A percentile compares a stretch with the other conserved stretches of the same genome.
Evolutionary conservation across 371 early-diverging fungal species (phyloP).

Genomic region (Mortierella sp.): DNA sequence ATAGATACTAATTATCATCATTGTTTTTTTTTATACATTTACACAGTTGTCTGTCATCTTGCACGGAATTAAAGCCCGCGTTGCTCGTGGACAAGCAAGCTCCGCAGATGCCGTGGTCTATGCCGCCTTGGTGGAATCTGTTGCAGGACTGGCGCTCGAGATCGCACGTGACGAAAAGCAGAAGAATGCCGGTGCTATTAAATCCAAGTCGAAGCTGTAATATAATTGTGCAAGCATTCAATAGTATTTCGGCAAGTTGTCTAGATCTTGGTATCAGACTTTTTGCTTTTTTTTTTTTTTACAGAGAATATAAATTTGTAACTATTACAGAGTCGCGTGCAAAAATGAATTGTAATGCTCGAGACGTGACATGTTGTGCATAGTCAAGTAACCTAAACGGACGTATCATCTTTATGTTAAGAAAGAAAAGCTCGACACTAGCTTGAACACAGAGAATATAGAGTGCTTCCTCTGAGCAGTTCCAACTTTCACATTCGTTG

Average conservation of each 20-base stretch:
- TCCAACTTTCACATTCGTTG: too few relatives aligned
- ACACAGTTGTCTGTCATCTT: conserved; percentile 78
- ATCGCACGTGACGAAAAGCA: conserved; percentile 25
- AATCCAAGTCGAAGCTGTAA: conserved; percentile 25
- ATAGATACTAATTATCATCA: too few relatives aligned
- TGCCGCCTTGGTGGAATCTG: conserved; percentile 56
- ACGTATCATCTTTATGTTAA: not conserved
- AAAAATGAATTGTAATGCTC: too few relatives aligned
- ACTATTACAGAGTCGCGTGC: not conserved
- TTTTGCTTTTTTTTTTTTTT: conserved; percentile 3
- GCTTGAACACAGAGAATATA: not conserved
- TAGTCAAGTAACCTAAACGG: too few relatives aligned
- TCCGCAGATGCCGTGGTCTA: conserved; percentile 77
- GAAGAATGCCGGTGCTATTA: conserved; percentile 1
- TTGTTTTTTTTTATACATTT: not conserved
- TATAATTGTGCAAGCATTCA: not conserved
- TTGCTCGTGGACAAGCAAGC: conserved; percentile 87
- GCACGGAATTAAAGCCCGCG: conserved; percentile 92
- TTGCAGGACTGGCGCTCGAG: conserved; percentile 28
- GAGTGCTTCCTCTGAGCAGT: not conserved
- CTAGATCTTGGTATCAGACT: not conserved
- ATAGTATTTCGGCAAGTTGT: too few relatives aligned
- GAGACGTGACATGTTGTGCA: too few relatives aligned
- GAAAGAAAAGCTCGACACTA: not conserved
- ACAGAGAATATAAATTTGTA: not conserved